Evolutionary conservation across 2,329 filamentous ascomycete species (phyloP).

Genomic region (Xylariaceae sp.): DNA sequence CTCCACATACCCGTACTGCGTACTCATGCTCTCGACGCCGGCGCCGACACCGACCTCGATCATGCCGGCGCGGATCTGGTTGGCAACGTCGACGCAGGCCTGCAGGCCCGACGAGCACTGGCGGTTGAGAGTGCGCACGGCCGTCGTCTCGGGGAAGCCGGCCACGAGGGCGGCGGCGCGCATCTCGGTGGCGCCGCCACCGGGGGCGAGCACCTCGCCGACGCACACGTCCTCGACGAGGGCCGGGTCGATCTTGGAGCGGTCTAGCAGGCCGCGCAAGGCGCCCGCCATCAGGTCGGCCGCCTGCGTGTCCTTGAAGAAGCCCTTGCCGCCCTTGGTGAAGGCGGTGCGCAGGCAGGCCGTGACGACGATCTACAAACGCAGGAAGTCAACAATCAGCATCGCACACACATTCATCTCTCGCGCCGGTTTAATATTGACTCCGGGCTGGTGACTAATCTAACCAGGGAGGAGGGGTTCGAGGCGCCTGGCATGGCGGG

Average conservation of each 20-base stretch:
- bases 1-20: conserved; percentile 69
- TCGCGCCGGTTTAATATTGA: too few species aligned
- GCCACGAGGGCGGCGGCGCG: conserved; percentile 84
- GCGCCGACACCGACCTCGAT: conserved; percentile 92
- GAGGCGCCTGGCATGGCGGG: background rate
- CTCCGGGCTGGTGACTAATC: too few species aligned
- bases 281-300: conserved; percentile 80
- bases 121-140: conserved; percentile 84
- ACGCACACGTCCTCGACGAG: conserved; percentile 91
- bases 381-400: too few species aligned
- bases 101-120: conserved; percentile 93
- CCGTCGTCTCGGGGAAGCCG: conserved; percentile 77
- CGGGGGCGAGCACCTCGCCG: conserved; percentile 83
- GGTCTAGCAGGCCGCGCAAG: conserved; percentile 71
- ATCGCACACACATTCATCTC: too few species aligned
- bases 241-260: conserved; percentile 79
- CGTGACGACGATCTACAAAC: conserved; percentile 78
- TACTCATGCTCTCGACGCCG: conserved; percentile 93
- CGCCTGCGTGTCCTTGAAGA: conserved; percentile 88
- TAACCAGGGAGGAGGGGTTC: too few species aligned
- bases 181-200: conserved; percentile 94
- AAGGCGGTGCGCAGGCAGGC: conserved; percentile 85
- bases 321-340: conserved; percentile 87
- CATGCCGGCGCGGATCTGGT: conserved; percentile 85
- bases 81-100: conserved; percentile 88